Conservation (phyloP, 192 early-diverging fungal species). For the Physocladia obscura region DNA sequence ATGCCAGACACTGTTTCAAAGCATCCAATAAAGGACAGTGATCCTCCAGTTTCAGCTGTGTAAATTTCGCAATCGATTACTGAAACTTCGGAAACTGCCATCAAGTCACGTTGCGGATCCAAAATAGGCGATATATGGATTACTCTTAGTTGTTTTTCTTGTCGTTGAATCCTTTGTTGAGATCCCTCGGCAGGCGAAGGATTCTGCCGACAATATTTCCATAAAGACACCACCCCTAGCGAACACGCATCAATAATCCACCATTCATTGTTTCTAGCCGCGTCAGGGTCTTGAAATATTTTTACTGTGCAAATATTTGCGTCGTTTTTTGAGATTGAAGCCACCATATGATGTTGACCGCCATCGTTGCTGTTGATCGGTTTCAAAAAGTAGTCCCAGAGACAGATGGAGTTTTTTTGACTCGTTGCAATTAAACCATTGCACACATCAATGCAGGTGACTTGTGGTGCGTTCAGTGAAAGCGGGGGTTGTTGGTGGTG, state of each 20-base stretch:
- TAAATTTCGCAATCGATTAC: neutral
- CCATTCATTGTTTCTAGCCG: neutral
- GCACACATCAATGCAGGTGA: neutral
- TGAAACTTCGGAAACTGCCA: neutral
- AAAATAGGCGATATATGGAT: no score
- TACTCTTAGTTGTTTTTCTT: no score
- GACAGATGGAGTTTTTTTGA: conserved; percentile 4
- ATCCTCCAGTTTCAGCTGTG: no score
- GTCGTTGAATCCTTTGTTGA: no score
- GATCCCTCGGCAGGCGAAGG: no score
- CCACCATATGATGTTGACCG: neutral
- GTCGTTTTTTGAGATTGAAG: conserved; percentile 1
- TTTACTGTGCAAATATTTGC: conserved; percentile 3
- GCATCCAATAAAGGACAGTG: neutral
- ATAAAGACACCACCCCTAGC: conserved; percentile 4
- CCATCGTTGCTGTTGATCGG: no score
- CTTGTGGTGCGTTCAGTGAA: conserved; percentile 3
- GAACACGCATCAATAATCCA: conserved; percentile 14
- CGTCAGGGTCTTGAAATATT: neutral
- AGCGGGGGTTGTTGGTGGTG: no score
- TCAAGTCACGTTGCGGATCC: neutral
- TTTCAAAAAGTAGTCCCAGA: conserved; percentile 15
- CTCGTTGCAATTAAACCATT: neutral
- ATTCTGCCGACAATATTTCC: neutral
- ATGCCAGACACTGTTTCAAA: conserved; percentile 17